Base-by-base conservation (phyloP, 306 rosid genomes). In the Boehmeria nivea region DNA sequence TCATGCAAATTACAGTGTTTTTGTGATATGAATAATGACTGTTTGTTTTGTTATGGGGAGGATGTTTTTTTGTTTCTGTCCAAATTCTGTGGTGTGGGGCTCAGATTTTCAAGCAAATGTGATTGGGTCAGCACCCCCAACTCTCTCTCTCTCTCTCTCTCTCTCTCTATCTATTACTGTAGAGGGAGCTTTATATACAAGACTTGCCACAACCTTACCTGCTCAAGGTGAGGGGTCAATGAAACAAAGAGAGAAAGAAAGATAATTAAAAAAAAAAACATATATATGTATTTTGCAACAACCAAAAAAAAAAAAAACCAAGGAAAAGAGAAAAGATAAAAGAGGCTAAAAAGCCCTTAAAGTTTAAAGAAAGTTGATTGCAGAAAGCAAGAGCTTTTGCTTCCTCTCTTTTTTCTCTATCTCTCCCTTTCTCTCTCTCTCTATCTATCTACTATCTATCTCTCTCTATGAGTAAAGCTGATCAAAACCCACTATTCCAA, bases 171-270 rank as follows among this genome's bases (percentile, higher is more conserved):
- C n/a, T n/a, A n/a, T n/a, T n/a, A n/a, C 52, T 33, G 43, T 36
- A 54, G 31, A 15, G 54, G 46, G 82, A 52, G 79, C 76, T 78
- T 80, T 80, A 73, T 65, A 71, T 69, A 65, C 72, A 79, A 80
- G 84, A 72, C 65, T 76, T 72, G 64, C 64, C 76, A 65, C 70
- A 69, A 69, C 65, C 76, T 71, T 59, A 77, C 71, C 81, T 72
- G 72, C 83, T 75, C 67, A 68, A 77, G 84, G 85, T 75, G 81
- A 77, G 72, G 76, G 84, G 87, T 80, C 87, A 78, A 80, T 72
- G 83, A 73, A 74, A 42, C 33, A 57, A 68, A 74, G 66, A 65
- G 71, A 40, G 34, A 66, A 37, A 12, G 24, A 22, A 37, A 20
- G 34, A 26, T n/a, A n/a, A n/a, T n/a, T n/a, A n/a, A n/a, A n/a